These are phyloP conservation scores for Stentor coeruleus DNA, from an alignment of 73 alveolate species.

Conservation along the genomic window DNA sequence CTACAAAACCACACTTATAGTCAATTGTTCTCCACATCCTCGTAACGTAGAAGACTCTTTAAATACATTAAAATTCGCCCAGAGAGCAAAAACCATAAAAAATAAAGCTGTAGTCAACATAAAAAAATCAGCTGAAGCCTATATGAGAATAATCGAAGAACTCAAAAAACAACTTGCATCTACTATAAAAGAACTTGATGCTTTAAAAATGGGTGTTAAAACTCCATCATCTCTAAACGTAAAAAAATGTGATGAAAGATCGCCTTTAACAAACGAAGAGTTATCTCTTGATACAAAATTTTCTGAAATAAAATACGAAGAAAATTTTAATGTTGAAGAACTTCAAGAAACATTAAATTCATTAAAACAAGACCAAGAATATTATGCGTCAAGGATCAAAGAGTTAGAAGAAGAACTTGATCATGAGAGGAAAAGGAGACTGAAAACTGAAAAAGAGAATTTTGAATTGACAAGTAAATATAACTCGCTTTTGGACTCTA, in stretches of 20 bases:
- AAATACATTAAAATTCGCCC: constrained; percentile 84
- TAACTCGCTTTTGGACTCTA: background rate
- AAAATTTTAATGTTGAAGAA: background rate
- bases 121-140: constrained; percentile 32
- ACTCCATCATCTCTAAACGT: background rate
- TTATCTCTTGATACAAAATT: no score
- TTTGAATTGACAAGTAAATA: background rate
- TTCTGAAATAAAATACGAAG: background rate
- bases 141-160: constrained; percentile 13
- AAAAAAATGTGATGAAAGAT: no score
- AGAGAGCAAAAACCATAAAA: constrained; percentile 85
- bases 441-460: background rate
- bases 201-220: background rate
- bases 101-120: constrained; percentile 71
- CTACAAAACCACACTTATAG: constrained; percentile 87
- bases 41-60: constrained; percentile 84
- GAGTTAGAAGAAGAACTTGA: background rate
- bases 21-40: constrained; percentile 84
- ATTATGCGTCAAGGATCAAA: background rate
- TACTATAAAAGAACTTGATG: background rate
- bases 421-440: background rate
- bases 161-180: constrained; percentile 11
- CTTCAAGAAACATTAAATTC: background rate
- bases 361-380: constrained; percentile 4
- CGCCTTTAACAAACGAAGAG: no score